Conservation (phyloP, 2,329 filamentous ascomycete genomes). For the Pseudogymnoascus verrucosus region DNA sequence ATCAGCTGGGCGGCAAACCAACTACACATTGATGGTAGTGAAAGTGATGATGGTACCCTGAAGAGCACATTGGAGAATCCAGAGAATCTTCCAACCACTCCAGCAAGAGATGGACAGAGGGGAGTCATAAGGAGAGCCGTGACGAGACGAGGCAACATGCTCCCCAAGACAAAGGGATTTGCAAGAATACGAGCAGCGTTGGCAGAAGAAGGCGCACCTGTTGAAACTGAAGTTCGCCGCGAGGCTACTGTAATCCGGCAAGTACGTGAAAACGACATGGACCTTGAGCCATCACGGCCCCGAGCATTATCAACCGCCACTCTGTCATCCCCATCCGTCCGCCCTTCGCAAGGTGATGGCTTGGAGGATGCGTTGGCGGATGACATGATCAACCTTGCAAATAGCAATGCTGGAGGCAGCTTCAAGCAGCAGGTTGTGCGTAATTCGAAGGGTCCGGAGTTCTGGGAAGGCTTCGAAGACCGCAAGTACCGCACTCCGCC, state of each 20-base stretch:
- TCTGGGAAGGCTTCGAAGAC: constrained; percentile 75
- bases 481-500: constrained; percentile 45
- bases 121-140: constrained; percentile 77
- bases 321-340: constrained; percentile 60
- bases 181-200: constrained; percentile 85
- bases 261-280: constrained; percentile 80
- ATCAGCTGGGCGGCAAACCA: constrained; percentile 87
- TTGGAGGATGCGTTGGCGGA: constrained; percentile 66
- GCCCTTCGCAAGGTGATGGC: constrained; percentile 50
- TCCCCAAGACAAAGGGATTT: constrained; percentile 97
- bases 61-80: constrained; percentile 33
- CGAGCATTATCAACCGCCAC: constrained; percentile 44
- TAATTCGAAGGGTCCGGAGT: constrained; percentile 63
- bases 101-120: constrained; percentile 50
- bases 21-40: constrained; percentile 71
- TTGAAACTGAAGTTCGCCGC: constrained; percentile 80
- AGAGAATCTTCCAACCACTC: constrained; percentile 35
- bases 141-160: constrained; percentile 76
- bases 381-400: constrained; percentile 41
- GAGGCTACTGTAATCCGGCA: constrained; percentile 95
- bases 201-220: constrained; percentile 76
- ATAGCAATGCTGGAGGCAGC: constrained; percentile 29
- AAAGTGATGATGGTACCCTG: constrained; percentile 63
- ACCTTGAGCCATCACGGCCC: constrained; percentile 41
- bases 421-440: constrained; percentile 69